These are phyloP conservation scores for Monosporascus sp. DNA, from an alignment of 2,329 filamentous ascomycete genomes.

Conservation along the genomic window DNA sequence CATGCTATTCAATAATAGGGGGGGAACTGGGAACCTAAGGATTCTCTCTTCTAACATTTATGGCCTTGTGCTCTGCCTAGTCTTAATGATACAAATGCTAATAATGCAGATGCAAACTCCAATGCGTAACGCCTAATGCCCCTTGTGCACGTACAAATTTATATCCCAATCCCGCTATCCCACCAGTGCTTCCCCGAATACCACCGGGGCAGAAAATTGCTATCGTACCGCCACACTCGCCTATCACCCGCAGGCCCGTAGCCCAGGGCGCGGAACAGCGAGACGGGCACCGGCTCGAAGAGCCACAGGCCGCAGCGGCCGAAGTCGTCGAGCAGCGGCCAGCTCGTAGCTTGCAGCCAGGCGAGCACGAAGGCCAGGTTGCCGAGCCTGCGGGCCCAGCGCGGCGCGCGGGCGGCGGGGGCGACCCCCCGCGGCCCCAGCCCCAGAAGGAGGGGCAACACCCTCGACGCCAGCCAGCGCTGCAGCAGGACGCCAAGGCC, in stretches of 20 bases:
- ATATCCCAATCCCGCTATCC: constrained; percentile 34
- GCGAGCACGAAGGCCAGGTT: constrained; percentile 59
- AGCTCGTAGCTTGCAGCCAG: constrained; percentile 67
- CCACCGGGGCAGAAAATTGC: constrained; percentile 47
- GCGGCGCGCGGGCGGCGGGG: constrained; percentile 31
- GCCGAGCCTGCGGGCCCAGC: constrained; percentile 38
- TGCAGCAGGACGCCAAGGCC: constrained; percentile 62
- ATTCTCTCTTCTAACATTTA: neutral
- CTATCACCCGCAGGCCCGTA: constrained; percentile 55
- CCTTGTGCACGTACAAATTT: neutral
- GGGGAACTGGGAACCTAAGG: too few species aligned
- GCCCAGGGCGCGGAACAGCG: constrained; percentile 61
- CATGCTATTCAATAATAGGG: neutral
- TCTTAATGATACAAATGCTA: neutral
- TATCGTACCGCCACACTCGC: constrained; percentile 61
- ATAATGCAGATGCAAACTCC: neutral
- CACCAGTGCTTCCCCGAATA: constrained; percentile 60
- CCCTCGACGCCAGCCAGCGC: constrained; percentile 17
- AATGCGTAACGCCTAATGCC: neutral
- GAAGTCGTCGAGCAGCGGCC: constrained; percentile 71
- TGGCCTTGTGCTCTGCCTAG: neutral
- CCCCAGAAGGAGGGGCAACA: neutral
- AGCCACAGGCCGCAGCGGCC: constrained; percentile 70
- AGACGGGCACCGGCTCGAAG: constrained; percentile 76
- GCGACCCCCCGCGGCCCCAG: neutral